phyloP scores from a whole-genome alignment of 257 asterid species.

The Solanum pennellii region DNA sequence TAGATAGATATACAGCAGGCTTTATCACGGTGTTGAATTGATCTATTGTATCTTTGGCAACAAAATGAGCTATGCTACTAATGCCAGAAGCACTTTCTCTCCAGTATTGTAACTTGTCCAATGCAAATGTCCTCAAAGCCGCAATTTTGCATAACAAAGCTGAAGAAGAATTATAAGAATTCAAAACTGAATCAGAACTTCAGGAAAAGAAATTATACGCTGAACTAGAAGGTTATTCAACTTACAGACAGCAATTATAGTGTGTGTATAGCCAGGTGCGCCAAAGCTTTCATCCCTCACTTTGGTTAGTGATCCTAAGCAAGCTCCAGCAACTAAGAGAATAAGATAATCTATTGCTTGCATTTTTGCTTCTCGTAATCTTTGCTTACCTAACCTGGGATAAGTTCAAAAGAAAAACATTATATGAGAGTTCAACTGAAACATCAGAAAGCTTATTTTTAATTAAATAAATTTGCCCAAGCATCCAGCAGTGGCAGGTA shows the following conservation, averaged over 20 bases:
- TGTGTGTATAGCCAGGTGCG: conserved; percentile 72
- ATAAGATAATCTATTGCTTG: conserved; percentile 80
- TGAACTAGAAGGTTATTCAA: conserved; percentile 1
- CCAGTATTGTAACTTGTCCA: conserved; percentile 82
- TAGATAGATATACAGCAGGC: conserved; percentile 86
- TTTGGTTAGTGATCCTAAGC: conserved; percentile 72
- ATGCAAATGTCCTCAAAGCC: conserved; percentile 80
- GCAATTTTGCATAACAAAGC: conserved; percentile 92
- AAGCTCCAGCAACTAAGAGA: conserved; percentile 87
- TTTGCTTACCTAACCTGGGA: conserved; percentile 73
- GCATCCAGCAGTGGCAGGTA: not conserved
- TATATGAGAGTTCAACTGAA: not conserved
- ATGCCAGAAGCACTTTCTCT: conserved; percentile 93
- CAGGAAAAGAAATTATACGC: not conserved
- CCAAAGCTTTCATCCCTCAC: conserved; percentile 70
- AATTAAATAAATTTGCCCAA: not conserved
- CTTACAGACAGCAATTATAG: conserved; percentile 89
- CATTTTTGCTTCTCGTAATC: conserved; percentile 75
- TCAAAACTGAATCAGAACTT: not conserved
- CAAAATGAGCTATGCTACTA: conserved; percentile 85
- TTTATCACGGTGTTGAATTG: conserved; percentile 68
- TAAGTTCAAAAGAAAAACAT: not conserved
- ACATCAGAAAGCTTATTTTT: not conserved
- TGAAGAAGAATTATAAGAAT: conserved; percentile 27
- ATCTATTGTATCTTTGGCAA: conserved; percentile 83